Conservation (phyloP, 495 filamentous ascomycete genomes). For the Lichina pygmaea region DNA sequence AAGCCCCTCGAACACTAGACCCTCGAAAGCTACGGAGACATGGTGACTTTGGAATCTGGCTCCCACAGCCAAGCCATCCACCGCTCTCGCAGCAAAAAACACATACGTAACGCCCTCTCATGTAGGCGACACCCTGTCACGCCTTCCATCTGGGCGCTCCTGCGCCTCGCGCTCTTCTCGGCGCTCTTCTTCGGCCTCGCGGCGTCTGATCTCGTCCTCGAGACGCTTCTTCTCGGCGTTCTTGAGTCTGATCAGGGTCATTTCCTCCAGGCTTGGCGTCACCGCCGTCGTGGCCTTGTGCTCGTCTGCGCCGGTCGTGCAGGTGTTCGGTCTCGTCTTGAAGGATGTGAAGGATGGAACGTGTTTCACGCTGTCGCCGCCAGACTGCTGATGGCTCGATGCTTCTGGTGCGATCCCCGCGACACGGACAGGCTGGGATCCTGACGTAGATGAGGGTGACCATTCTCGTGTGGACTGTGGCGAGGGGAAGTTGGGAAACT, state of each 20-base stretch:
- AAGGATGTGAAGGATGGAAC: constrained; percentile 24
- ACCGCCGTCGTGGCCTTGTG: constrained; percentile 4
- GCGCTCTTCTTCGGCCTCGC: constrained; percentile 3
- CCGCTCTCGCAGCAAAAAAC: not conserved
- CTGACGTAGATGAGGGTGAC: constrained; percentile 6
- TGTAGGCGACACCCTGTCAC: not conserved
- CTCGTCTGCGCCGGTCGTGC: not conserved
- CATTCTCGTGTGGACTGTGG: constrained; percentile 3
- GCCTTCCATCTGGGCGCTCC: not conserved
- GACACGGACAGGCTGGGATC: not conserved
- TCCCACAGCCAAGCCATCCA: too few relatives aligned
- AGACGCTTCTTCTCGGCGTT: constrained; percentile 17
- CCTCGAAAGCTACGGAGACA: too few relatives aligned
- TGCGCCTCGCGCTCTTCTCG: not conserved
- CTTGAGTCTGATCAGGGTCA: constrained; percentile 32
- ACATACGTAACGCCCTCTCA: constrained; percentile 10
- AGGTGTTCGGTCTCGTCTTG: constrained; percentile 6
- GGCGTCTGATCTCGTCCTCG: constrained; percentile 10
- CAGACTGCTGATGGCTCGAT: not conserved
- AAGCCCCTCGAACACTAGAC: too few relatives aligned
- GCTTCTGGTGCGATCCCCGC: not conserved
- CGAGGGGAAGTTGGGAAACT: constrained; percentile 6
- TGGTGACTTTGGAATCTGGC: too few relatives aligned
- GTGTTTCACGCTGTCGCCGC: not conserved
- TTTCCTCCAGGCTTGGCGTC: constrained; percentile 25